These are phyloP conservation scores for Plectranthus barbatus DNA, from an alignment of 257 asterid genomes.

Conservation along the genomic window DNA sequence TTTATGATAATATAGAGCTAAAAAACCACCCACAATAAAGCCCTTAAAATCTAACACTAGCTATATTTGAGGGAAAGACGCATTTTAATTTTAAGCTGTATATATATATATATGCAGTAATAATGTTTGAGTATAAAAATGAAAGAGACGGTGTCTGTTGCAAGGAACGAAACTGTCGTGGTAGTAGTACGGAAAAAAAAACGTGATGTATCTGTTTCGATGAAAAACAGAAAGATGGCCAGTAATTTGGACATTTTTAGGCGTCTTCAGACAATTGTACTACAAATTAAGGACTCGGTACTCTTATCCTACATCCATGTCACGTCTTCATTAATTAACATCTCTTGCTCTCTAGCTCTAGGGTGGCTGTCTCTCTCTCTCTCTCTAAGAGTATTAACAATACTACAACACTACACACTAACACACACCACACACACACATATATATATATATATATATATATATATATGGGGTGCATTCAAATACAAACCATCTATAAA, in stretches of 20 bases:
- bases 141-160: too few species aligned
- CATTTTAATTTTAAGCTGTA: too few species aligned
- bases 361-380: background rate
- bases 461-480: background rate
- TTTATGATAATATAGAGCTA: too few species aligned
- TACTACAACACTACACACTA: too few species aligned
- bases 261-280: background rate
- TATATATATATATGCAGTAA: too few species aligned
- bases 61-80: too few species aligned
- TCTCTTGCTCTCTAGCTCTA: background rate
- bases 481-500: too few species aligned
- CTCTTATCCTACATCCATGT: conserved; percentile 3
- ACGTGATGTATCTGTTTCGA: background rate
- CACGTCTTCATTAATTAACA: background rate
- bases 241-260: background rate
- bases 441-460: background rate
- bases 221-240: conserved; percentile 3
- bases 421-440: background rate
- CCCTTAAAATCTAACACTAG: too few species aligned
- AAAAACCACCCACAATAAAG: too few species aligned
- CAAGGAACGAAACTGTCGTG: too few species aligned
- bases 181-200: background rate
- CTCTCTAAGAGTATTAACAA: background rate
- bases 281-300: conserved; percentile 1
- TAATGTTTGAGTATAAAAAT: too few species aligned